Conservation (phyloP, 2,329 filamentous ascomycete genomes). For the Cladosporium sphaerospermum region DNA sequence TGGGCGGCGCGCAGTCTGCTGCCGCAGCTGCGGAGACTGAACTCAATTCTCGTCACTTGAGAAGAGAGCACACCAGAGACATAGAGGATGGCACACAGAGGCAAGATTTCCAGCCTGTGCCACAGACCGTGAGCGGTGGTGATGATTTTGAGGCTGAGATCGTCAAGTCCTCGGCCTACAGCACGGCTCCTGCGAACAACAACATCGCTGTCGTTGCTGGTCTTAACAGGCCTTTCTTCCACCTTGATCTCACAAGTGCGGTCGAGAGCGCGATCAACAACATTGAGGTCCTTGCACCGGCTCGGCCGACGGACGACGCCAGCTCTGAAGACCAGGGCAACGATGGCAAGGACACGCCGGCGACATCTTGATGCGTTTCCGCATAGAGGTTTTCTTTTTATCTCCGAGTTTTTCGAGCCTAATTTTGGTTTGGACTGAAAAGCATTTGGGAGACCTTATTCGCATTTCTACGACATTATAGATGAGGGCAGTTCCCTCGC, state of each 20-base stretch:
- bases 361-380: background rate
- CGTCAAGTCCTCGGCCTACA: slow-evolving; percentile 40
- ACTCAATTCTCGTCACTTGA: slow-evolving; percentile 48
- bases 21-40: slow-evolving; percentile 61
- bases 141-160: slow-evolving; percentile 39
- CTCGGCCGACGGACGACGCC: background rate
- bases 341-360: background rate
- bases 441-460: background rate
- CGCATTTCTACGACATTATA: background rate
- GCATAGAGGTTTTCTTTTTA: background rate
- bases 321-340: background rate
- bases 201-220: slow-evolving; percentile 66
- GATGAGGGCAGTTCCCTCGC: slow-evolving; percentile 8
- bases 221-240: slow-evolving; percentile 87
- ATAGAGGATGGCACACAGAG: slow-evolving; percentile 18
- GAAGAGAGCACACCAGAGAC: slow-evolving; percentile 28
- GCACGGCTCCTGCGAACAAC: slow-evolving; percentile 33
- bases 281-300: slow-evolving; percentile 43
- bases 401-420: background rate
- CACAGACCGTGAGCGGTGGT: slow-evolving; percentile 17
- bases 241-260: slow-evolving; percentile 84
- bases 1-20: slow-evolving; percentile 65
- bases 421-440: background rate
- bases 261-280: slow-evolving; percentile 82
- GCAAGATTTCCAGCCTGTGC: slow-evolving; percentile 22